phyloP scores from a whole-genome alignment of 176 grass and related monocot genomes.

The Raddia guianensis region DNA sequence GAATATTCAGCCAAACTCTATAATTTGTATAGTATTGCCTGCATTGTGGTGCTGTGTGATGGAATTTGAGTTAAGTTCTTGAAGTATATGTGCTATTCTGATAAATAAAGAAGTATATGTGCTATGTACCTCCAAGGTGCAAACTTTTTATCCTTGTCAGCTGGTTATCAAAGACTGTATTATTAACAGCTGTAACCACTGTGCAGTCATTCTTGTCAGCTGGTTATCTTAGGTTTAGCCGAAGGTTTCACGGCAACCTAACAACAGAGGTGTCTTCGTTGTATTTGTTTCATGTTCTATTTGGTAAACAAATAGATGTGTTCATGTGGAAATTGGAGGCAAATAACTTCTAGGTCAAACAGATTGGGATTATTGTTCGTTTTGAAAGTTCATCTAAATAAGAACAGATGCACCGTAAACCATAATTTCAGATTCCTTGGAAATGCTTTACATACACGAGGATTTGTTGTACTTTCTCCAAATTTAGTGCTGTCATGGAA shows the following conservation, averaged over 20 bases:
- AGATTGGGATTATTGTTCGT: background rate
- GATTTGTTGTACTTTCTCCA: background rate
- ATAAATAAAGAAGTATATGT: background rate
- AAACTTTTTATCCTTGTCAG: background rate
- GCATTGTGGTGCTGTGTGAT: background rate
- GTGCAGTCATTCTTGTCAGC: constrained; percentile 9
- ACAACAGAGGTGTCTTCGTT: background rate
- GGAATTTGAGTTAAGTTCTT: background rate
- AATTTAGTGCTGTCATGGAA: constrained; percentile 2
- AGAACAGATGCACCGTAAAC: background rate
- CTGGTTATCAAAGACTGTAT: background rate
- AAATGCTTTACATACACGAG: background rate
- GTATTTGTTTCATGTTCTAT: background rate
- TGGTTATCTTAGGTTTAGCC: background rate
- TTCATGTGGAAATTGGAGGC: constrained; percentile 14
- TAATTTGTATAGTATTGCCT: background rate
- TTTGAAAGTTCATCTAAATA: background rate
- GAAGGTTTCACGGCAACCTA: constrained; percentile 9
- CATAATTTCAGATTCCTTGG: constrained; percentile 19
- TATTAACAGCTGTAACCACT: background rate
- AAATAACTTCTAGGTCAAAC: constrained; percentile 15
- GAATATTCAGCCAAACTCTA: constrained; percentile 22
- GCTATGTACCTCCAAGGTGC: background rate
- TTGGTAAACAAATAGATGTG: constrained; percentile 6
- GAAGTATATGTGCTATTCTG: background rate